Evolutionary conservation across 148 eudicot species (phyloP).

Genomic region (Vaccinium darrowii): DNA sequence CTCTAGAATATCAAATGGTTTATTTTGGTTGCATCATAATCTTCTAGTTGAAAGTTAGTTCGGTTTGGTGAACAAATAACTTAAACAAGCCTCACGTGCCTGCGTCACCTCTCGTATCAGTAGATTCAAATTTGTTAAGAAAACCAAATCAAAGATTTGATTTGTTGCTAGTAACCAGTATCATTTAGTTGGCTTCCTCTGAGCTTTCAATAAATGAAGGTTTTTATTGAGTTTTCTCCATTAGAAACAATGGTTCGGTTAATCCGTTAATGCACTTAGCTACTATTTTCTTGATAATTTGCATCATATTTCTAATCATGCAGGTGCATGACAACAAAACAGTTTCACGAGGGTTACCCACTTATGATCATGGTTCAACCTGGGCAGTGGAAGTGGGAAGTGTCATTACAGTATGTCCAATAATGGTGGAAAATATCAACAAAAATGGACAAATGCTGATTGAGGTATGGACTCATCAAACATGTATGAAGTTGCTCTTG

Average conservation of each 20-base stretch:
- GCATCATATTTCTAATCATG: slow-evolving; percentile 19
- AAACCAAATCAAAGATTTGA: background rate
- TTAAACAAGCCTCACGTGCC: no score
- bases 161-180: background rate
- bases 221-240: background rate
- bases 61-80: background rate
- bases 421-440: slow-evolving; percentile 73
- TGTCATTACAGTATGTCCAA: slow-evolving; percentile 64
- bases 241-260: background rate
- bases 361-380: slow-evolving; percentile 80
- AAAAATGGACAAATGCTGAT: slow-evolving; percentile 72
- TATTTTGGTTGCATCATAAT: background rate
- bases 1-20: no score
- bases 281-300: slow-evolving; percentile 7
- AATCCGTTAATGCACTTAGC: background rate
- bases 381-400: slow-evolving; percentile 95
- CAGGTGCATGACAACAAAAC: slow-evolving; percentile 61
- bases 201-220: background rate
- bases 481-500: background rate
- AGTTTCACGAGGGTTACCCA: slow-evolving; percentile 42
- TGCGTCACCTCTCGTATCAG: background rate
- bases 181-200: background rate
- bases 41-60: background rate
- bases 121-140: background rate
- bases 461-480: slow-evolving; percentile 43